Conservation (phyloP, 2,329 filamentous ascomycete genomes). For the Botryotinia globosa region DNA sequence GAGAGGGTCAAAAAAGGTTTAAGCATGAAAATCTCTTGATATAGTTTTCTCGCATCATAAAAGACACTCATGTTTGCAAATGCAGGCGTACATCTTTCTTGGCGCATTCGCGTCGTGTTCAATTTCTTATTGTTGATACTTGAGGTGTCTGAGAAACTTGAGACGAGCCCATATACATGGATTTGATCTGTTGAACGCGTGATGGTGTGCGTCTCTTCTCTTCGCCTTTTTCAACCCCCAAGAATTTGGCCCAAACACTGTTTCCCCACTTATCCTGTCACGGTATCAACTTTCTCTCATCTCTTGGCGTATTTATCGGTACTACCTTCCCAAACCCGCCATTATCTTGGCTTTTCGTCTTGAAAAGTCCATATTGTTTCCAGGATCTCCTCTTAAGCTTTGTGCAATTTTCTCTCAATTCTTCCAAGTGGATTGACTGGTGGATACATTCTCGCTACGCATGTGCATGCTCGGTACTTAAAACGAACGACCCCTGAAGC, state of each 20-base stretch:
- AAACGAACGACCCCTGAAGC: constrained; percentile 17
- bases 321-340: constrained; percentile 4
- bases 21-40: constrained; percentile 53
- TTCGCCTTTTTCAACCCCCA: neutral
- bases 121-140: constrained; percentile 2
- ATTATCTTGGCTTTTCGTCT: neutral
- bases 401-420: neutral
- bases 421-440: neutral
- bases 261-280: constrained; percentile 18
- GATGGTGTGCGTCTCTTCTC: neutral
- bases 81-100: constrained; percentile 2
- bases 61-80: neutral
- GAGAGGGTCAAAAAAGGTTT: constrained; percentile 56
- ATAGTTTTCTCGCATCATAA: constrained; percentile 13
- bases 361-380: neutral
- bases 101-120: neutral
- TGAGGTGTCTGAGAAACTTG: constrained; percentile 13
- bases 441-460: constrained; percentile 4
- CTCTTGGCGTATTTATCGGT: neutral
- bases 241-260: constrained; percentile 7
- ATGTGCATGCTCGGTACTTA: constrained; percentile 5
- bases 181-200: neutral
- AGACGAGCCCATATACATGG: constrained; percentile 4
- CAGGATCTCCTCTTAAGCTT: neutral
- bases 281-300: neutral